Evolutionary conservation across 306 rosid species (phyloP).

Genomic region (Betula pendula): DNA sequence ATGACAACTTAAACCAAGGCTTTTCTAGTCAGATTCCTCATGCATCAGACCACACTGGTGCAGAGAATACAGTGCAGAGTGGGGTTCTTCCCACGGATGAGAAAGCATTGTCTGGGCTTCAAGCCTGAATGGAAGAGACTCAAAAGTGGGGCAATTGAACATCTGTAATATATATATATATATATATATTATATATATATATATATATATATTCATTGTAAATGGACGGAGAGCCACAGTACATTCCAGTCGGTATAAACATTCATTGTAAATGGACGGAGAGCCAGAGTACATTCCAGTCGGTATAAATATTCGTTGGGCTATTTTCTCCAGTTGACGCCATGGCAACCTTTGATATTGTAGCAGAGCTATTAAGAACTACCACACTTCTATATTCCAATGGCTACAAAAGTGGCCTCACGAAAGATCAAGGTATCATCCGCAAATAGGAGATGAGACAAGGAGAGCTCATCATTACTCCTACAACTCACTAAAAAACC

Average conservation of each 20-base stretch:
- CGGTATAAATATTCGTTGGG: conserved; percentile 28
- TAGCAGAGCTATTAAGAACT: conserved; percentile 38
- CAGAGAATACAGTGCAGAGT: conserved; percentile 60
- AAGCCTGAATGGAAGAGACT: conserved; percentile 99
- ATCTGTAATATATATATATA: conserved; percentile 36
- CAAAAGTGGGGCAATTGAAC: conserved; percentile 87
- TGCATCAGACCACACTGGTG: conserved; percentile 42
- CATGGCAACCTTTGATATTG: conserved; percentile 24
- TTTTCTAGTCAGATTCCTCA: conserved; percentile 55
- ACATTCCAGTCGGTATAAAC: too few species aligned
- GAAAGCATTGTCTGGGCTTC: conserved; percentile 94
- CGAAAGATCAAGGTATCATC: too few species aligned
- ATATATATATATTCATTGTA: too few species aligned
- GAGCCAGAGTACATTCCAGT: conserved; percentile 23
- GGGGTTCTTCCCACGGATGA: conserved; percentile 94
- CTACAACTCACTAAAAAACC: too few species aligned
- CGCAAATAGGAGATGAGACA: too few species aligned
- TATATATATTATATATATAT: too few species aligned
- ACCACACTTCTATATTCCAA: too few species aligned
- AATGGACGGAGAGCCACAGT: too few species aligned
- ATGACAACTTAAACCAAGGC: conserved; percentile 62
- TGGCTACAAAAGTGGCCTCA: too few species aligned
- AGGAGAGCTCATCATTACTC: too few species aligned
- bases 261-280: conserved; percentile 24
- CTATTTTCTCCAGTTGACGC: conserved; percentile 23